phyloP scores from a whole-genome alignment of 805 yeast species.

The Wickerhamiella lipophila region DNA sequence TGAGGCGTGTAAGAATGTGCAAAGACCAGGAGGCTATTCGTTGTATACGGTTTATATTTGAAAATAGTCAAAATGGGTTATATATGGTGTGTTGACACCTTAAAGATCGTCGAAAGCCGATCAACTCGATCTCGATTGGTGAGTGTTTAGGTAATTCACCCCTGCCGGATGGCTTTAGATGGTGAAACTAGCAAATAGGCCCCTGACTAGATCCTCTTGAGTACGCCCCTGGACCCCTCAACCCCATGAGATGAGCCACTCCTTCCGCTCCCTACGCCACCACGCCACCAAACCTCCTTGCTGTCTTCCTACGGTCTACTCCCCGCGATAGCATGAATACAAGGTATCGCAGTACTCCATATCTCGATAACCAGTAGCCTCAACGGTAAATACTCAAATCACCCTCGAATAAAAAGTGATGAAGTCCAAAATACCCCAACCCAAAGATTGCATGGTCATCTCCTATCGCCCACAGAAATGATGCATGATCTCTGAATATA shows the following conservation, averaged over 20 bases:
- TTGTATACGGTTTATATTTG: too few relatives aligned
- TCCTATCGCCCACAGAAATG: background rate
- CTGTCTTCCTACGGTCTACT: conserved; percentile 2
- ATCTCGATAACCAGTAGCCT: background rate
- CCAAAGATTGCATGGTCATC: background rate
- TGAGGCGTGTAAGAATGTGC: too few relatives aligned
- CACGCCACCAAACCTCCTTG: background rate
- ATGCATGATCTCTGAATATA: background rate
- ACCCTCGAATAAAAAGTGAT: background rate
- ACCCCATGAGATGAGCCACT: background rate
- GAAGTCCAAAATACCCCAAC: background rate
- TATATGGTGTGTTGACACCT: too few relatives aligned
- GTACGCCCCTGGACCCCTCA: background rate
- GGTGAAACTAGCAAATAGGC: too few relatives aligned
- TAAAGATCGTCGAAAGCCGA: too few relatives aligned
- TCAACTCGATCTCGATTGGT: too few relatives aligned
- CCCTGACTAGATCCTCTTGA: too few relatives aligned
- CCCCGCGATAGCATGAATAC: conserved; percentile 4
- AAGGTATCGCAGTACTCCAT: conserved; percentile 4
- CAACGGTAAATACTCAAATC: background rate
- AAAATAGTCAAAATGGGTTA: too few relatives aligned
- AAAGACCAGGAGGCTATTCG: too few relatives aligned
- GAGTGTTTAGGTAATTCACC: too few relatives aligned
- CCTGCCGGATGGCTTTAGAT: too few relatives aligned
- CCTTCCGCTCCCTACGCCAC: background rate